Evolutionary conservation across 306 rosid species (phyloP), one percentile per base, ranked within the genome.

Genomic region (Casuarina cunninghamiana): DNA sequence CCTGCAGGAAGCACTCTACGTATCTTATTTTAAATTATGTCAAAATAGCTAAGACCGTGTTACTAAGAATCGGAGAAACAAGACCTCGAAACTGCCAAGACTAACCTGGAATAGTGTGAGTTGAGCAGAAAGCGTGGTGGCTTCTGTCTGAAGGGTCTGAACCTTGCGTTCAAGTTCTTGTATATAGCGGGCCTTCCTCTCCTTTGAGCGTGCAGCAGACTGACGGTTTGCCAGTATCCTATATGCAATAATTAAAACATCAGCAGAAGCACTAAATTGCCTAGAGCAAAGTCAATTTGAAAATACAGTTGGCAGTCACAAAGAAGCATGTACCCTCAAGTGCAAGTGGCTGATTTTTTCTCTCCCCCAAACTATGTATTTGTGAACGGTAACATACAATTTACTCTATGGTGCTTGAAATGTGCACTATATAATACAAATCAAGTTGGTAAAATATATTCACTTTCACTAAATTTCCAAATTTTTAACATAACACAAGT

Each of bases 141-240:
- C 99, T 83, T 96, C 99, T 9, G 98, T 93, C 85, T 93, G 99
- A 81, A 96, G 99, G 76, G 94, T 93, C 87, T 96, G 98, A 80
- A 96, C 96, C 83, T 91, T 96, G 80, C 96, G 98, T 91, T 96
- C 99, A 66, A 96, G 97, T 83, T 96, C 98, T 83, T 96, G 98
- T 80, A 91, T 93, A 71, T 96, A 96, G 37, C 93, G 94, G 7
- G 97, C 93, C 87, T 96, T 96, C 81, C 99, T 90, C 90, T 96
- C 99, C 80, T 96, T 96, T 11, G 99, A 96, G 50, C 99, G 99
- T 43, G 99, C 94, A 83, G 99, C 99, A 46, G 99, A 96, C 80
- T 96, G 99, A 77, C 99, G 89, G 88, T 96, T 96, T 0, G 99
- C 99, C 55, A 96, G 85, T 77, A 96, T 93, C 89, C 99, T 96